Evolutionary conservation across 345 rosid species (phyloP).

Genomic region (Turnera subulata): DNA sequence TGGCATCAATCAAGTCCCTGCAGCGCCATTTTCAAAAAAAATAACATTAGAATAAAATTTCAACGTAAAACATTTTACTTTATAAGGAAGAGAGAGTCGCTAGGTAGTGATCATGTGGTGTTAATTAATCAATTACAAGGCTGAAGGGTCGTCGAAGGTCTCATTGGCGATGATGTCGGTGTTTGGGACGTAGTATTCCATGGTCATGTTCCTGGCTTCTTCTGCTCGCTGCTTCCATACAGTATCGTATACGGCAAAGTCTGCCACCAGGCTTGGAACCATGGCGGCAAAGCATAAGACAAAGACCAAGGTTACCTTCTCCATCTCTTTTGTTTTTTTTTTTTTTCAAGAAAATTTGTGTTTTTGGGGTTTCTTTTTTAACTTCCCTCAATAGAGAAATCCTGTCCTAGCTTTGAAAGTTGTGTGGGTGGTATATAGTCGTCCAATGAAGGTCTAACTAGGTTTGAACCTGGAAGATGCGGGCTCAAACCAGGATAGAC

Average conservation of each 20-base stretch:
- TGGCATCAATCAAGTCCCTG: neutral
- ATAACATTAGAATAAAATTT: too few relatives aligned
- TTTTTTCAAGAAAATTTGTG: too few relatives aligned
- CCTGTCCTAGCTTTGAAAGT: too few relatives aligned
- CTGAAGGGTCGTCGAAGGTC: constrained; percentile 18
- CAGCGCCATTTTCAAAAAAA: too few relatives aligned
- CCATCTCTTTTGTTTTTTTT: constrained; percentile 9
- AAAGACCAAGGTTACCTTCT: constrained; percentile 17
- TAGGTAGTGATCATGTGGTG: too few relatives aligned
- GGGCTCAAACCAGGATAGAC: constrained; percentile 13
- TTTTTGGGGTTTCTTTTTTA: too few relatives aligned
- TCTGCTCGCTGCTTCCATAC: constrained; percentile 38
- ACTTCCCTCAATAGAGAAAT: too few relatives aligned
- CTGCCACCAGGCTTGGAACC: constrained; percentile 25
- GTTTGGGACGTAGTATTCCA: constrained; percentile 22
- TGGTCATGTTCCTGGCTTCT: constrained; percentile 28
- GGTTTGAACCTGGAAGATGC: constrained; percentile 2
- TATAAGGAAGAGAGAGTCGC: too few relatives aligned
- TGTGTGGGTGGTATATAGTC: too few relatives aligned
- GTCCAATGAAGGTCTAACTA: neutral
- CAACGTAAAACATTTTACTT: too few relatives aligned
- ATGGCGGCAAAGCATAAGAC: constrained; percentile 20
- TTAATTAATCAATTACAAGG: too few relatives aligned
- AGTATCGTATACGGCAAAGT: constrained; percentile 26
- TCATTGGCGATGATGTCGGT: constrained; percentile 27